phyloP scores from a whole-genome alignment of 2,329 filamentous ascomycete genomes.

The Fusarium hostae region DNA sequence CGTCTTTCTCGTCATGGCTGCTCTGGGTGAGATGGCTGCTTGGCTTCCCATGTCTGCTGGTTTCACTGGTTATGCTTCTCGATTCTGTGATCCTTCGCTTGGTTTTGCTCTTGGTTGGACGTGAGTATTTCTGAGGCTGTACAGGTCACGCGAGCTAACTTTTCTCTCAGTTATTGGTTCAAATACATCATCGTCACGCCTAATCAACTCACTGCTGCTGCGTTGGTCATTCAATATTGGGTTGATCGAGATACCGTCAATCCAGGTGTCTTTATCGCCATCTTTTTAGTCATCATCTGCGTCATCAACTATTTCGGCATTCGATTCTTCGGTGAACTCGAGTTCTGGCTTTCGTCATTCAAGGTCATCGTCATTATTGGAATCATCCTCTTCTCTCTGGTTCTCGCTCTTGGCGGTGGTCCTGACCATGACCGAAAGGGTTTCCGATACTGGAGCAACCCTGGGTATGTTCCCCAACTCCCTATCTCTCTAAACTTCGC shows the following conservation, averaged over 20 bases:
- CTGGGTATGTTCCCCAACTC: slow-evolving; percentile 50
- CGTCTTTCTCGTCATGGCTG: slow-evolving; percentile 84
- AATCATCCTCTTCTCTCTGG: slow-evolving; percentile 72
- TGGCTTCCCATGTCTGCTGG: slow-evolving; percentile 83
- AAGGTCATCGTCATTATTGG: slow-evolving; percentile 75
- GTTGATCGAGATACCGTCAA: slow-evolving; percentile 72
- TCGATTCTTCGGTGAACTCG: slow-evolving; percentile 73
- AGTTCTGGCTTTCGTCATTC: slow-evolving; percentile 72
- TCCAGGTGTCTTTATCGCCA: slow-evolving; percentile 81
- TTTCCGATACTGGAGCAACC: slow-evolving; percentile 73
- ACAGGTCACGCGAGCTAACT: slow-evolving; percentile 16
- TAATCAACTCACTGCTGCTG: slow-evolving; percentile 84
- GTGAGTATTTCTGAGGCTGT: slow-evolving; percentile 54
- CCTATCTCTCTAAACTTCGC: not conserved
- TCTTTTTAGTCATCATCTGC: slow-evolving; percentile 72
- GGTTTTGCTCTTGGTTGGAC: slow-evolving; percentile 82
- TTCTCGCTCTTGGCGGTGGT: slow-evolving; percentile 73
- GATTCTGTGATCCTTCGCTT: slow-evolving; percentile 83
- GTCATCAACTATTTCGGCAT: slow-evolving; percentile 77
- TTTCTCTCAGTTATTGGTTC: slow-evolving; percentile 64
- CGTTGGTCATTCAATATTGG: slow-evolving; percentile 85
- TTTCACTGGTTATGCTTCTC: slow-evolving; percentile 82
- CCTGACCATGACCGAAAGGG: slow-evolving; percentile 70
- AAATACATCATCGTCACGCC: slow-evolving; percentile 89
- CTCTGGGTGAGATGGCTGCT: slow-evolving; percentile 84